Evolutionary conservation across 495 filamentous ascomycete genomes (phyloP).

Genomic region (Parathielavia appendiculata): DNA sequence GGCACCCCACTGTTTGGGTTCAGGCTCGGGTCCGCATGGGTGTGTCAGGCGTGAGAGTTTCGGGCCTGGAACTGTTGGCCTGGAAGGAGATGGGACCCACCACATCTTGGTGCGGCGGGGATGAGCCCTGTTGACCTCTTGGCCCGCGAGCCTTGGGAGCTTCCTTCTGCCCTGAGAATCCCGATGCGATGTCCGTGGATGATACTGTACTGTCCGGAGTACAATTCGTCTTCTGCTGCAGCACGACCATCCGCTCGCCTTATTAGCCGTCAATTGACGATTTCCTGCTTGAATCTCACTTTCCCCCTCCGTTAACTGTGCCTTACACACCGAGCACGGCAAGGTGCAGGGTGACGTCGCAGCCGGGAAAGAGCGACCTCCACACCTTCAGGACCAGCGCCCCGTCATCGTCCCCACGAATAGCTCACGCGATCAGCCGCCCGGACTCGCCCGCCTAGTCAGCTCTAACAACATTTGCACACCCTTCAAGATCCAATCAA

Average conservation of each 20-base stretch:
- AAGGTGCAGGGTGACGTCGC: conserved; percentile 13
- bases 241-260: not conserved
- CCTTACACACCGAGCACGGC: not conserved
- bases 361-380: not conserved
- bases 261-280: not conserved
- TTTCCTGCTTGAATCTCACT: not conserved
- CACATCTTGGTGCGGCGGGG: not conserved
- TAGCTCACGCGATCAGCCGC: conserved; percentile 33
- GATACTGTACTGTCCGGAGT: no score
- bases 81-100: not conserved
- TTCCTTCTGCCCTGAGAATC: conserved; percentile 20
- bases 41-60: not conserved
- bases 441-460: not conserved
- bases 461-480: not conserved
- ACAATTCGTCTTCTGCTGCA: not conserved
- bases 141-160: conserved; percentile 7
- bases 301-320: not conserved
- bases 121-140: not conserved
- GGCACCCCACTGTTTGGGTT: not conserved
- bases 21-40: not conserved
- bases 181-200: conserved; percentile 11
- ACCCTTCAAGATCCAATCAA: conserved; percentile 15
- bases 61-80: conserved; percentile 8
- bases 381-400: conserved; percentile 1
- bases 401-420: conserved; percentile 16